These are phyloP conservation scores for Agaricus subrufescens DNA, from an alignment of 768 basidiomycete species.

Conservation along the genomic window DNA sequence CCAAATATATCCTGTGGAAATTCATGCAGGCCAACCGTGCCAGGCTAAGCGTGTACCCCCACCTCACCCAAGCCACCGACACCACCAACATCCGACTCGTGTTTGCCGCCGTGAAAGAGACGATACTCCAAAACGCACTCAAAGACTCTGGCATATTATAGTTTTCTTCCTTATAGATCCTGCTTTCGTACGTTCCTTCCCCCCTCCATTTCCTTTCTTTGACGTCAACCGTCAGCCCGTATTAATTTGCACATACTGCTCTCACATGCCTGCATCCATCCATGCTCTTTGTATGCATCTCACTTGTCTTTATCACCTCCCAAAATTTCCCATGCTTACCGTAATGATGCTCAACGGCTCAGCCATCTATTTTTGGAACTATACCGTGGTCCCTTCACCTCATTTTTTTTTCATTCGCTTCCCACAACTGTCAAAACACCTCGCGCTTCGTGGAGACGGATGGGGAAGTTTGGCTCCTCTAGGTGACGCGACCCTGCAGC, in stretches of 20 bases:
- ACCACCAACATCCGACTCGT: constrained; percentile 79
- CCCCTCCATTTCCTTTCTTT: too few species aligned
- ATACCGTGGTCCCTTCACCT: too few species aligned
- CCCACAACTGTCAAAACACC: too few species aligned
- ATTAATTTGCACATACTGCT: background rate
- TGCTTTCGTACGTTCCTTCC: constrained; percentile 1
- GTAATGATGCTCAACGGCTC: background rate
- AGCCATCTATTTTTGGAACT: too few species aligned
- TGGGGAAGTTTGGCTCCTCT: too few species aligned
- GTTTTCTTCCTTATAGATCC: constrained; percentile 1
- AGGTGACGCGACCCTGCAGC: too few species aligned
- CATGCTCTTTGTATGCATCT: constrained; percentile 2
- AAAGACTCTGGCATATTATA: constrained; percentile 80
- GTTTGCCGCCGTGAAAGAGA: constrained; percentile 88
- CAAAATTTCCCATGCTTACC: background rate
- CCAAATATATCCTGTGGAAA: constrained; percentile 91
- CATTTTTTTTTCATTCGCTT: too few species aligned
- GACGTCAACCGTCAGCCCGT: too few species aligned
- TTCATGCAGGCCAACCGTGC: constrained; percentile 92
- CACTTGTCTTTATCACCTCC: background rate
- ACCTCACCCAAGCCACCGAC: constrained; percentile 86
- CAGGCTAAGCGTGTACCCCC: constrained; percentile 73
- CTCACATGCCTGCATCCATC: background rate
- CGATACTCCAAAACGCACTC: constrained; percentile 86
- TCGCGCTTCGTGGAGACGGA: too few species aligned